Base-by-base conservation (phyloP, 1,284 basidiomycete species). In the Marasmius oreades region DNA sequence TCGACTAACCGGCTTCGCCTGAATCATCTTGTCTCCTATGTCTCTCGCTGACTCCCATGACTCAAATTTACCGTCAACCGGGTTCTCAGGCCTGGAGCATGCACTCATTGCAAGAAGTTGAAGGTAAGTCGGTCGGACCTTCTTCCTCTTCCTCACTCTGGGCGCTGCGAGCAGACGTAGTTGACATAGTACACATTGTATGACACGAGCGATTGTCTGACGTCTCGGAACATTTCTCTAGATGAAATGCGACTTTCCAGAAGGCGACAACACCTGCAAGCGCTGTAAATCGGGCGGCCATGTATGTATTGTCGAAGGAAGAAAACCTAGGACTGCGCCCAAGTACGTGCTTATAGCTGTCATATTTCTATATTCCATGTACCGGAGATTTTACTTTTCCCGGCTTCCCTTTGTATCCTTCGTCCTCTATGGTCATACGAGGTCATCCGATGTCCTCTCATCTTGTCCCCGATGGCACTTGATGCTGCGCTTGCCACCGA, bases 231-330 rank as follows among this genome's bases (percentile, higher is more conserved):
- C 43, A 39, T 18, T 36, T 55, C 14, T 31, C 11, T 51, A 91
- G 87, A 91, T 91, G 88, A 89, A 86, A 75, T 91, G 89, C 70
- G 85, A 85, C 63, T 90, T 90, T 67, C 84, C 85, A 46, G 74
- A 74, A 61, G 75, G 78, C 59, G 83, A 86, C 52, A 84, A 83
- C 66, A 82, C 85, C 34, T 91, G 88, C 71, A 84, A 80, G 66
- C 80, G 88, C 55, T 91, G 89, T 70, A 85, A 81, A 63, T 64
- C 77, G 24, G 80, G 81, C 52, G 83, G 85, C 1, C 86, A 90
- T 69, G 76, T 80, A 48, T 92, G 90, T 68, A 82, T 91, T 61
- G 88, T 91, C 45, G 88, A 90, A 70, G 88, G 88, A 44, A 79
- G 90, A 59, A 91, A 89, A 72, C 85, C 81, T 55, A 79, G 84